Conservation (phyloP, 2,329 filamentous ascomycete species). For the Penicillium sp. region DNA sequence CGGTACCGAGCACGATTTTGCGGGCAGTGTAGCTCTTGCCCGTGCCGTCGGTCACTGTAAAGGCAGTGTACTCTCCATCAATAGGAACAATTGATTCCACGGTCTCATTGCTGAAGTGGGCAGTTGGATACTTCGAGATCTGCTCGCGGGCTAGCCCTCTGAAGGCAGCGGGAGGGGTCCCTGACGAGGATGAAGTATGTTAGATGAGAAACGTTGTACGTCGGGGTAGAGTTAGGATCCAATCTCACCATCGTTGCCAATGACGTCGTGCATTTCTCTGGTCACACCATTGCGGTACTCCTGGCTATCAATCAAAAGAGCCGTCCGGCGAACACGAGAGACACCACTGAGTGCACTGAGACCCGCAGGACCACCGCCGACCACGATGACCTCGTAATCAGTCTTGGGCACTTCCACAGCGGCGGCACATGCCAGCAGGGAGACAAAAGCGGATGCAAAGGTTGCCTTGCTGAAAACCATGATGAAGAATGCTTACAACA, state of each 20-base stretch:
- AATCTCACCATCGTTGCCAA: conserved; percentile 56
- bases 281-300: conserved; percentile 58
- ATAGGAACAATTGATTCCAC: conserved; percentile 24
- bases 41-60: conserved; percentile 41
- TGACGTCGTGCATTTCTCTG: conserved; percentile 59
- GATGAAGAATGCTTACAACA: not conserved
- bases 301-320: conserved; percentile 57
- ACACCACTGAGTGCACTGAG: conserved; percentile 55
- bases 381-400: conserved; percentile 55
- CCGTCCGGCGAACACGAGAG: conserved; percentile 56
- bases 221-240: not conserved
- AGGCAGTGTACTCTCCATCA: conserved; percentile 42
- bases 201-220: not conserved
- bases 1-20: conserved; percentile 58
- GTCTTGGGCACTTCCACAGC: conserved; percentile 26
- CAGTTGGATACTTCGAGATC: conserved; percentile 51
- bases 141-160: conserved; percentile 54
- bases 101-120: conserved; percentile 51
- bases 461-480: conserved; percentile 5
- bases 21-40: conserved; percentile 45
- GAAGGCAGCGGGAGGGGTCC: conserved; percentile 48
- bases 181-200: not conserved
- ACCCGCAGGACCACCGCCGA: conserved; percentile 58
- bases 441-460: conserved; percentile 19
- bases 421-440: conserved; percentile 17